Base-by-base conservation (phyloP, 2,329 filamentous ascomycete genomes). In the Epichloe scottii region DNA sequence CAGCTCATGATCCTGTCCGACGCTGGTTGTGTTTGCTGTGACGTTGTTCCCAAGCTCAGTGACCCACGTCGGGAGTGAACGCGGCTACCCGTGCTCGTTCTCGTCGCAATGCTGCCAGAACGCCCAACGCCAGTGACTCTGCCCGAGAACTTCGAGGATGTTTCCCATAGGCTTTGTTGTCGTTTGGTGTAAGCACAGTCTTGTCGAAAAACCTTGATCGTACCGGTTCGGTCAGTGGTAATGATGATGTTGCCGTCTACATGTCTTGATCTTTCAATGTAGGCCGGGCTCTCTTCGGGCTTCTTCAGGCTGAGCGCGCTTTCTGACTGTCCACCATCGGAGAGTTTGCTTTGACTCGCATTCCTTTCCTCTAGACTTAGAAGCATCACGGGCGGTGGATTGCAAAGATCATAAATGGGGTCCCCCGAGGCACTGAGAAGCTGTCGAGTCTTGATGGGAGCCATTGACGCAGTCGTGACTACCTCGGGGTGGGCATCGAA, bases 361-460 rank as follows among this genome's bases (percentile, higher is more conserved):
- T 68, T 68, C 33, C 67, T 68, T 59, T 93, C 87, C 19, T 84
- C 81, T 26, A 83, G 77, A 57, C 85, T 89, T 54, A 90, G 74
- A 17, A 97, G 73, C 6, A 82, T 90, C 15, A 97, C 82, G 0
- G 91, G 89, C 0, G 91, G 93, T 5, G 93, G 93, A 59, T 97
- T 97, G 73, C 93, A 97, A 1, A 97, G 75, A 59, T 96, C 90
- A 65, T 89, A 98, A n/a, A 98, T 79, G 1, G 93, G 90, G 63
- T 98, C 90, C 51, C 88, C 87, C 0, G 89, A 94, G 14, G 79
- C 77, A 48, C 85, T 83, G 0, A 98, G 76, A 2, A 93, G 73
- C 60, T 87, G 84, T 52, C 87, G 80, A 11, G 89, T 89, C 59
- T 80, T 81, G 0, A 79, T 78, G 0, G 93, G 91, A 0, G 91